Percentiles rank a stretch among this genome's conserved stretches.
phyloP scores from a whole-genome alignment of 2,329 filamentous ascomycete genomes.

The Periconia sp. region DNA sequence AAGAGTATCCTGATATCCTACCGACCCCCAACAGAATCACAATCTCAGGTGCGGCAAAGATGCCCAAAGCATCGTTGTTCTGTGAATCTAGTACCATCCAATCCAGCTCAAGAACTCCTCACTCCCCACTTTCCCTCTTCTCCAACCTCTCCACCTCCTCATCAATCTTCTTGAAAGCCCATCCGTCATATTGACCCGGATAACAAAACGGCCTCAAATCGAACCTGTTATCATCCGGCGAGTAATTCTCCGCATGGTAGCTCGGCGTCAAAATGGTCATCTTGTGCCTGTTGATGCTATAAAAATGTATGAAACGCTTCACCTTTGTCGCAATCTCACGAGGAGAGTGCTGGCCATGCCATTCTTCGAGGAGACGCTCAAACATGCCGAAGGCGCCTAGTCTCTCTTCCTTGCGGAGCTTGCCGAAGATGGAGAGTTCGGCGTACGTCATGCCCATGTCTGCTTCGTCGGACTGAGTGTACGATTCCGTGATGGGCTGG shows the following conservation, averaged over 20 bases:
- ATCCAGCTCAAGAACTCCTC: constrained; percentile 1
- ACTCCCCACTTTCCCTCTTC: constrained; percentile 12
- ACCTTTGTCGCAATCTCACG: constrained; percentile 52
- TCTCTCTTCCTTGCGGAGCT: constrained; percentile 53
- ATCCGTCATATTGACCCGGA: constrained; percentile 30
- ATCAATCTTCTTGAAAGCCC: constrained; percentile 44
- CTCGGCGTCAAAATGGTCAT: constrained; percentile 40
- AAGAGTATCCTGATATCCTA: no score
- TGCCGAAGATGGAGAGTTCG: constrained; percentile 33
- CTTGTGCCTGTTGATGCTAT: constrained; percentile 68
- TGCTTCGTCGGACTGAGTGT: constrained; percentile 60
- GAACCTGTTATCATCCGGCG: constrained; percentile 60
- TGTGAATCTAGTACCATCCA: no score
- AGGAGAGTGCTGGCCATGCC: constrained; percentile 46
- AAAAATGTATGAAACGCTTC: constrained; percentile 44
- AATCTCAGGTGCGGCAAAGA: no score
- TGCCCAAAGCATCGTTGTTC: no score
- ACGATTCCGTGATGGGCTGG: constrained; percentile 66
- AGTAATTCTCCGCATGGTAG: constrained; percentile 51
- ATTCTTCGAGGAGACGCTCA: constrained; percentile 54
- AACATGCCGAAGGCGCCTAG: constrained; percentile 59
- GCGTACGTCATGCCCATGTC: constrained; percentile 55
- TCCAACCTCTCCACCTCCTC: constrained; percentile 35
- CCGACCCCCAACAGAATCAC: no score
- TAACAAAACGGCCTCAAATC: constrained; percentile 51